Conservation (phyloP, 345 rosid genomes). For the Eucalyptus marginata region DNA sequence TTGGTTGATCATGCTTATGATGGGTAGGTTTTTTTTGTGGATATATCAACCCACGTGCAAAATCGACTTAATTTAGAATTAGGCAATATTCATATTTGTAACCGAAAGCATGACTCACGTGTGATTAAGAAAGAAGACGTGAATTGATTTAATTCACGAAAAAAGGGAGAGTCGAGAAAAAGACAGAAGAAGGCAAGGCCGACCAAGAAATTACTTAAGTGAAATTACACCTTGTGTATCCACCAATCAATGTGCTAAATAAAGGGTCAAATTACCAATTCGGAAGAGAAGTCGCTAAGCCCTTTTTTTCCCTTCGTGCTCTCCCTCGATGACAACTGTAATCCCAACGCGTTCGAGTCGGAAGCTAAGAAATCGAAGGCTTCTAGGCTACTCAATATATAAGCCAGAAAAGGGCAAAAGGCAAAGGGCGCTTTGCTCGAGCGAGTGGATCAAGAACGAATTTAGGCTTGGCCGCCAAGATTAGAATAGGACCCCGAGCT, state of each 20-base stretch:
- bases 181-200: too few relatives aligned
- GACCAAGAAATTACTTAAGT: not conserved
- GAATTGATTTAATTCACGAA: not conserved
- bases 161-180: too few relatives aligned
- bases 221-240: not conserved
- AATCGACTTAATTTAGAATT: not conserved
- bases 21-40: not conserved
- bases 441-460: not conserved
- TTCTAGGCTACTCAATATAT: not conserved
- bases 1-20: too few relatives aligned
- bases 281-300: not conserved
- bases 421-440: not conserved
- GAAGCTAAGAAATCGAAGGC: not conserved
- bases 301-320: not conserved
- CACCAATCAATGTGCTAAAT: not conserved
- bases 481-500: not conserved
- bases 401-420: not conserved
- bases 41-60: not conserved
- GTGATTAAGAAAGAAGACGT: too few relatives aligned
- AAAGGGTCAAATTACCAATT: not conserved
- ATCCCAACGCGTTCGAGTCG: too few relatives aligned
- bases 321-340: not conserved
- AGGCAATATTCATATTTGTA: not conserved
- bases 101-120: rapidly evolving
- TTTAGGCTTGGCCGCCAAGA: not conserved